phyloP scores from a whole-genome alignment of 2,329 filamentous ascomycete genomes.

The Westerdykella aurantiaca region DNA sequence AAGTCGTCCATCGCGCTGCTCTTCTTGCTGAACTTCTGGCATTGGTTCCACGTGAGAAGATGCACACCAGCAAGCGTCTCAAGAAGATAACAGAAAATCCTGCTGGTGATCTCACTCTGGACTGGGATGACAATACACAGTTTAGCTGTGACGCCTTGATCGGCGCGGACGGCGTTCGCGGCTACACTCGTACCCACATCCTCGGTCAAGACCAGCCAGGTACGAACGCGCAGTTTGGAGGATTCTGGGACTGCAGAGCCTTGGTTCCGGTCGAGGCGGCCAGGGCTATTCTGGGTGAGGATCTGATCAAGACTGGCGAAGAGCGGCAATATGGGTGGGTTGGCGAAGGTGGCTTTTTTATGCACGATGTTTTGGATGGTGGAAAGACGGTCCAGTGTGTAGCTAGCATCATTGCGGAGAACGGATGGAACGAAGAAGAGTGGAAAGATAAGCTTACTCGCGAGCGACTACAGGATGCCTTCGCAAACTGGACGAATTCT shows the following conservation, averaged over 20 bases:
- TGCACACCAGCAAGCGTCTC: constrained; percentile 6
- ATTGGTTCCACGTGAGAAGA: background rate
- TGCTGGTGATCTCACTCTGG: constrained; percentile 24
- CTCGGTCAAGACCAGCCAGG: constrained; percentile 9
- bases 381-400: too few species aligned
- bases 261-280: constrained; percentile 10
- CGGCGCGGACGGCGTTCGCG: constrained; percentile 23
- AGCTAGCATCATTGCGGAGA: too few species aligned
- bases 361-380: too few species aligned
- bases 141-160: constrained; percentile 22
- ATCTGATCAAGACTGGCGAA: constrained; percentile 1
- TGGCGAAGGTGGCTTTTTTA: background rate
- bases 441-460: too few species aligned
- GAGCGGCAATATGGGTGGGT: constrained; percentile 1
- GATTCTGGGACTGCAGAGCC: constrained; percentile 9
- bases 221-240: constrained; percentile 1
- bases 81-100: constrained; percentile 1
- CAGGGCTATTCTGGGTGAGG: constrained; percentile 6
- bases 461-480: background rate
- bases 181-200: constrained; percentile 7
- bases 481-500: constrained; percentile 9
- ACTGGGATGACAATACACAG: constrained; percentile 41
- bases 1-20: constrained; percentile 1
- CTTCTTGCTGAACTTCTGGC: constrained; percentile 6
- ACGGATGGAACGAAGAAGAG: too few species aligned